Percentiles rank a stretch among this genome's conserved stretches.
Evolutionary conservation across 2,329 filamentous ascomycete species (phyloP).

Genomic region (Colletotrichum kahawae): DNA sequence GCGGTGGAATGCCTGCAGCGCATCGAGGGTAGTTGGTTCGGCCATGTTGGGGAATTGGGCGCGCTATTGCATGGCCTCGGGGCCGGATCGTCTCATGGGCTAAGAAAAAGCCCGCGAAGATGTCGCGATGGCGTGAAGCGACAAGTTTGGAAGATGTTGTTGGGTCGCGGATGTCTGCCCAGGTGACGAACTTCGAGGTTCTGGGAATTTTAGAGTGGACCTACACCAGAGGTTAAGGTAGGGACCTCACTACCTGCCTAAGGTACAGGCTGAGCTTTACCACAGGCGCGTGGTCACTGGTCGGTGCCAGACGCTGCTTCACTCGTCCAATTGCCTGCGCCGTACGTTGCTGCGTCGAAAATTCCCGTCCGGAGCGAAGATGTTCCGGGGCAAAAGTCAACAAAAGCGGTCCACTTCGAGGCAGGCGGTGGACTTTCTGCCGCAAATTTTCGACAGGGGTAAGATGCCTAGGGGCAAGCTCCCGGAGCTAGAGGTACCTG

Average conservation of each 20-base stretch:
- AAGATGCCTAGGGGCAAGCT: neutral
- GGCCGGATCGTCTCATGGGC: slow-evolving; percentile 13
- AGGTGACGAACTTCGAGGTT: slow-evolving; percentile 16
- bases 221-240: neutral
- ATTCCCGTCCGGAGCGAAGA: neutral
- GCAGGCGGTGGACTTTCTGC: slow-evolving; percentile 2
- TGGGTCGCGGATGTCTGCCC: neutral
- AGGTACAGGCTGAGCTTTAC: neutral
- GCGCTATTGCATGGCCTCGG: slow-evolving; percentile 51
- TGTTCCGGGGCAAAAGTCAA: slow-evolving; percentile 18
- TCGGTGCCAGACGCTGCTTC: neutral
- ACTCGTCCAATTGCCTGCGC: slow-evolving; percentile 1
- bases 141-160: neutral
- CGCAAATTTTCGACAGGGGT: neutral
- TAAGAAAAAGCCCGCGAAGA: slow-evolving; percentile 9
- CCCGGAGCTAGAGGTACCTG: neutral
- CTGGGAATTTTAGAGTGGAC: slow-evolving; percentile 23
- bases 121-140: slow-evolving; percentile 14
- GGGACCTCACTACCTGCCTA: neutral
- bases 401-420: neutral
- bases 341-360: neutral
- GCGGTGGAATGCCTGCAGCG: slow-evolving; percentile 83
- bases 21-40: slow-evolving; percentile 73
- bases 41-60: slow-evolving; percentile 63
- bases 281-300: neutral